Evolutionary conservation across 805 yeast species (phyloP), one percentile per base, ranked within the genome.

Genomic region (Lipomyces orientalis): DNA sequence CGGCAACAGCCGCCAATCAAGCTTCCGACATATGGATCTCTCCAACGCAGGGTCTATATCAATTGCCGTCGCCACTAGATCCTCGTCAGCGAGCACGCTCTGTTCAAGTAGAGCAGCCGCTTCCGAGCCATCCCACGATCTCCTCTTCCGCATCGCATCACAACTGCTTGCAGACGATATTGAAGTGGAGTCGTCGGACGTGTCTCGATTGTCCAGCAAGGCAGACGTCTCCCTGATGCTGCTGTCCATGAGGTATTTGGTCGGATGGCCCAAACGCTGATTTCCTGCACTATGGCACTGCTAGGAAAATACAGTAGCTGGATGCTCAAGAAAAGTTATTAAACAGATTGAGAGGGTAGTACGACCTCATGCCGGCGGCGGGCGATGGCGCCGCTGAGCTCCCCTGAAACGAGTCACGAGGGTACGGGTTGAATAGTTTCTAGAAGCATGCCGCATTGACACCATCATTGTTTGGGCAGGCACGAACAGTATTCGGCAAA

Each of bases 1-100:
- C 1, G 86, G 86, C 33, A 84, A 74, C 35, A 84, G 81, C 63
- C 81, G 75, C 55, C 79, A 59, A 69, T 84, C 87, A 25, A 84
- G 76, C 72, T 83, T 84, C 61, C 82, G 73, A 57, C 75, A 68
- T 51, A 75, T 58, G n/a, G 70, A 67, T 52, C 72, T 56, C 59
- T 76, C 78, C 9, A 77, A 68, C 29, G 54, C 68, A 9, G 69
- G 65, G 54, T 74, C 76, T 52, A 69, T 57, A 33, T 52, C 64
- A 12, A 60, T 61, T 3, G 62, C 60, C n/a, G 59, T 39, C 10
- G 65, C 63, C 7, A 58, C 58, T 39, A 66, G 35, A 35, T 66
- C 72, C 10, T 66, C 72, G 35, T 67, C 64, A 9, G 70, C 67
- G 6, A 66, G 65, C 14, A 64, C 56, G 49, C 69, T 66, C 60